These are phyloP conservation scores for Carex littledalei DNA, from an alignment of 176 grass and related monocot species.

Conservation along the genomic window DNA sequence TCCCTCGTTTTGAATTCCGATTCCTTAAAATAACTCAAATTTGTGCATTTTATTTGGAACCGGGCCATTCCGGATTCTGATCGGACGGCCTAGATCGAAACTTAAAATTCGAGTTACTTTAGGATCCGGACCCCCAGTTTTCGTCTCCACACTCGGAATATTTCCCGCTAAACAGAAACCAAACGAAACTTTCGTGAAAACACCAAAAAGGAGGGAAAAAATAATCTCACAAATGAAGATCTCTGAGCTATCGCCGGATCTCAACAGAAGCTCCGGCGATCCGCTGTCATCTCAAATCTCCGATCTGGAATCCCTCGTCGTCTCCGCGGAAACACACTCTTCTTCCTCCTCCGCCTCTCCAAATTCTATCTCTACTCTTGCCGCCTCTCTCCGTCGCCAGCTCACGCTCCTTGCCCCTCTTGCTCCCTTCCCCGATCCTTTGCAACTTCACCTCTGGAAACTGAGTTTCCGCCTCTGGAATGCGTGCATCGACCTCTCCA, in stretches of 20 bases:
- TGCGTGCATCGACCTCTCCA: conserved; percentile 62
- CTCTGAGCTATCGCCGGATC: conserved; percentile 92
- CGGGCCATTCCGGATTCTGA: too few relatives aligned
- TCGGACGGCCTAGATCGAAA: too few relatives aligned
- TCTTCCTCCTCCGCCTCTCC: conserved; percentile 24
- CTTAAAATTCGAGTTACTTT: too few relatives aligned
- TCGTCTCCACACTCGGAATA: neutral
- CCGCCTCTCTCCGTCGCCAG: conserved; percentile 35
- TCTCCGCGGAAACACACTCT: conserved; percentile 43
- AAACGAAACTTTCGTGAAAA: conserved; percentile 2
- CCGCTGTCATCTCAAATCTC: conserved; percentile 18
- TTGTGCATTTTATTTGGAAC: too few relatives aligned
- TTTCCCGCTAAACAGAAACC: conserved; percentile 28
- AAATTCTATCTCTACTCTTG: conserved; percentile 37
- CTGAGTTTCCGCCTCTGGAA: conserved; percentile 93
- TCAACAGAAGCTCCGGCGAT: conserved; percentile 31
- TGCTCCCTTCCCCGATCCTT: conserved; percentile 29
- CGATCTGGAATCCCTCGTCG: conserved; percentile 48
- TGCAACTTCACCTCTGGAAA: conserved; percentile 62
- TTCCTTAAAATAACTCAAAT: too few relatives aligned
- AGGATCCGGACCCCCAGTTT: neutral
- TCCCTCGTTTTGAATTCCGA: too few relatives aligned
- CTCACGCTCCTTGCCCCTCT: conserved; percentile 43
- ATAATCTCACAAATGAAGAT: conserved; percentile 59
- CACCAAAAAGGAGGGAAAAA: conserved; percentile 9